Evolutionary conservation across 163 green algal genomes (phyloP), one percentile per base, ranked within the genome.

Genomic region (Scenedesmus sp.): DNA sequence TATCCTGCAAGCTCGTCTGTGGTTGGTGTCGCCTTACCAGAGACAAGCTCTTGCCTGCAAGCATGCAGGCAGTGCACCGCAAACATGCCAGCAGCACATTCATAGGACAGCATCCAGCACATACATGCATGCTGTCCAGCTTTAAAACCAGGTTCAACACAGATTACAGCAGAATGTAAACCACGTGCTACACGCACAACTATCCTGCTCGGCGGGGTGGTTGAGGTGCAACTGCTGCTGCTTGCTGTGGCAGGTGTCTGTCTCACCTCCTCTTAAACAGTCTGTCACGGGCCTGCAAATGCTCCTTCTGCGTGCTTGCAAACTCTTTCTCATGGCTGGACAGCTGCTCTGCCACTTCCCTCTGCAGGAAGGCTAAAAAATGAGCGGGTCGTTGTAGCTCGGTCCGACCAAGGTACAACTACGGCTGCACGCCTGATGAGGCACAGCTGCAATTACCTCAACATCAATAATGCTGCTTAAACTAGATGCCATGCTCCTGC

Each of bases 21-120:
- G 13, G 78, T 91, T n/a, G 87, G 87, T n/a, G 51, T 49, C 1
- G 76, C 87, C 44, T 91, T 91, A 42, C 87, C 87, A 42, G 56
- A 82, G 30, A 91, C 78, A 24, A 91, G 53, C 87, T 91, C 87
- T 30, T 91, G 87, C 49, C 86, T 91, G 86, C 37, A 81, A 85
- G 16, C 79, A 85, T 20, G 24, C 43, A 37, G 24, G 42, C 79
- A 61, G 78, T 35, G 40, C 40, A 61, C 40, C 35, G 13, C 22
- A 33, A 3, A 4, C 5, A 18, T 76, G 65, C 26, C 9, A 73
- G 26, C 24, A 13, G 53, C 46, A 56, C 46, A 10, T 56, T 10
- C 10, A 10, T 56, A 56, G 10, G 16, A 73, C 61, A 73, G 61
- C 24, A 35, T 22, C 24, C 61, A 73, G 61, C 61, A 37, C 65